Percentiles rank a stretch among this genome's conserved stretches.
phyloP scores from a whole-genome alignment of 23 red algal genomes.

The Agarophyton chilense region DNA sequence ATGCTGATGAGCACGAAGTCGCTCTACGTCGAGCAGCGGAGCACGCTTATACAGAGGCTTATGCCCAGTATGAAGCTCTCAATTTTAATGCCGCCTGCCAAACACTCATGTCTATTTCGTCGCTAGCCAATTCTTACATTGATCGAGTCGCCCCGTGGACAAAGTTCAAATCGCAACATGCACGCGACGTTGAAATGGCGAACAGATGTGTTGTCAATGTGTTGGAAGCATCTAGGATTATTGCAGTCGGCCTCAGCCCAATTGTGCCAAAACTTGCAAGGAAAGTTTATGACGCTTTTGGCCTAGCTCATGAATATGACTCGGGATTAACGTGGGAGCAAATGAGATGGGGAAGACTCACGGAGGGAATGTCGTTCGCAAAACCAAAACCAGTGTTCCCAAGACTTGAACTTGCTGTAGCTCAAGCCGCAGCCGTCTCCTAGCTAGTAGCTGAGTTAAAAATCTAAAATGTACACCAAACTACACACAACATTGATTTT shows the following conservation, averaged over 20 bases:
- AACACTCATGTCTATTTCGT: slow-evolving; percentile 61
- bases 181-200: slow-evolving; percentile 41
- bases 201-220: slow-evolving; percentile 54
- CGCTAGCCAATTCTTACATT: slow-evolving; percentile 84
- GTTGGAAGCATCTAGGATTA: slow-evolving; percentile 83
- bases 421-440: slow-evolving; percentile 1
- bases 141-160: slow-evolving; percentile 92
- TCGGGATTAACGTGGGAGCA: slow-evolving; percentile 38
- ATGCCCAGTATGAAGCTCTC: slow-evolving; percentile 46
- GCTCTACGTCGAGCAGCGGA: slow-evolving; percentile 46
- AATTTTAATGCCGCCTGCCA: slow-evolving; percentile 88
- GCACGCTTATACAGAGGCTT: slow-evolving; percentile 27
- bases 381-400: slow-evolving; percentile 84
- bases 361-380: slow-evolving; percentile 58
- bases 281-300: slow-evolving; percentile 77
- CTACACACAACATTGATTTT: too few species aligned
- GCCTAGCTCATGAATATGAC: slow-evolving; percentile 40
- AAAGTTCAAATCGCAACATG: slow-evolving; percentile 76
- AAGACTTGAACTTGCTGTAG: slow-evolving; percentile 52
- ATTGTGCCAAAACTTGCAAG: slow-evolving; percentile 70
- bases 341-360: slow-evolving; percentile 72
- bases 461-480: not conserved
- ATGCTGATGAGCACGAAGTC: slow-evolving; percentile 33
- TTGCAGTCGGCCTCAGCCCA: slow-evolving; percentile 81
- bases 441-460: not conserved